Evolutionary conservation across 495 filamentous ascomycete species (phyloP).

Genomic region (Eremomyces bilateralis): DNA sequence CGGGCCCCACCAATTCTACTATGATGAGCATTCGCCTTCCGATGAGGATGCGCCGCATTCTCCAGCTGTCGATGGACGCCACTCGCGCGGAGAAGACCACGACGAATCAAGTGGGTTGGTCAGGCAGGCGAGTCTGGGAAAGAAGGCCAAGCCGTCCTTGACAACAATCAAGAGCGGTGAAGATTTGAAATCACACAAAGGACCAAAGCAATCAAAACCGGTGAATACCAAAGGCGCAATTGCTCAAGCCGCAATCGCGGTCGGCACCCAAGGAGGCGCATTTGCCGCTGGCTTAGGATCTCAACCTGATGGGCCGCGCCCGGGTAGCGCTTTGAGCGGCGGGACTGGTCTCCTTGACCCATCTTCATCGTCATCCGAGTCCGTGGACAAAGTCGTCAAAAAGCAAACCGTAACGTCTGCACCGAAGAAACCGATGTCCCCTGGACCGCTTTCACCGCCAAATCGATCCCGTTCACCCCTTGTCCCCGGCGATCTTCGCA

Average conservation of each 20-base stretch:
- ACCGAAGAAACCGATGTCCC: not conserved
- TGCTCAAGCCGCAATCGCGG: constrained; percentile 12
- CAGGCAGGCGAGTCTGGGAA: constrained; percentile 57
- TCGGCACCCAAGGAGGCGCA: constrained; percentile 5
- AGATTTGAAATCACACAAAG: constrained; percentile 11
- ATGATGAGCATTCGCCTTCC: constrained; percentile 15
- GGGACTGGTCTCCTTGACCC: constrained; percentile 16
- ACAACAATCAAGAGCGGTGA: constrained; percentile 33
- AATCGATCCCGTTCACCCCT: constrained; percentile 12
- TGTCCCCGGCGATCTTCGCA: constrained; percentile 2
- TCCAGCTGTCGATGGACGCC: constrained; percentile 1
- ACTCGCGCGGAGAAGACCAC: constrained; percentile 5
- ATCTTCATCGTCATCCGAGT: constrained; percentile 15
- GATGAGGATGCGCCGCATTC: constrained; percentile 26
- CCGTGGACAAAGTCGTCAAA: constrained; percentile 3
- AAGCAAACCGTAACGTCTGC: not conserved
- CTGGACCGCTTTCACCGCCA: not conserved
- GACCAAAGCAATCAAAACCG: constrained; percentile 10
- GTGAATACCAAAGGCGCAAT: constrained; percentile 11
- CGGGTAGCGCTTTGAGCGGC: constrained; percentile 5
- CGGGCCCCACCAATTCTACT: constrained; percentile 14
- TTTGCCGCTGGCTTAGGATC: constrained; percentile 7
- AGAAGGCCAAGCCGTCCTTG: constrained; percentile 48
- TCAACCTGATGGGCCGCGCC: constrained; percentile 1
- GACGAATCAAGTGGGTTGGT: constrained; percentile 35